Percentiles rank a stretch among this genome's conserved stretches.
Evolutionary conservation across 2,329 filamentous ascomycete species (phyloP).

Genomic region (Ophiostoma sp.): DNA sequence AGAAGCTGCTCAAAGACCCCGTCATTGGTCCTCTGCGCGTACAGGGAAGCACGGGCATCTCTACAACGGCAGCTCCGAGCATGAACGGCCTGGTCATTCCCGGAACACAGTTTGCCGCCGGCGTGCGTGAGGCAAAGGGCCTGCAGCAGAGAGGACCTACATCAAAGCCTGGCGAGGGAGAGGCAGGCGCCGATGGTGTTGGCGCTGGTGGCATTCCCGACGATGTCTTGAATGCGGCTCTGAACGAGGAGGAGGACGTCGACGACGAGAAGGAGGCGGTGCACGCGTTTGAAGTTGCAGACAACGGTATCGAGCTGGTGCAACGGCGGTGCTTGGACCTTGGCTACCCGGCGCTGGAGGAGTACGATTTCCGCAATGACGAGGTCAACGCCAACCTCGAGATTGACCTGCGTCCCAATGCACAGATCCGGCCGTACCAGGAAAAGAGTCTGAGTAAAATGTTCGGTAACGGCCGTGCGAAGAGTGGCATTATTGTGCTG

Average conservation of each 20-base stretch:
- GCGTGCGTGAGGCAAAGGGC: constrained; percentile 65
- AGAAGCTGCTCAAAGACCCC: constrained; percentile 77
- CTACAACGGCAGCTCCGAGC: constrained; percentile 75
- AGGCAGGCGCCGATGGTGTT: not conserved
- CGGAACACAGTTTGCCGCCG: constrained; percentile 87
- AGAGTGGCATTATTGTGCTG: constrained; percentile 94
- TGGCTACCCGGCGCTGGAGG: constrained; percentile 81
- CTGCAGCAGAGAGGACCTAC: constrained; percentile 15
- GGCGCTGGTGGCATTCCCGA: constrained; percentile 34
- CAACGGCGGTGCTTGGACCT: constrained; percentile 86
- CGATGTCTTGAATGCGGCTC: constrained; percentile 45
- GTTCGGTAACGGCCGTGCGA: constrained; percentile 96
- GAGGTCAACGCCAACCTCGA: constrained; percentile 83
- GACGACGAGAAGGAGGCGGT: constrained; percentile 76
- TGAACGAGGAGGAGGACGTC: constrained; percentile 70
- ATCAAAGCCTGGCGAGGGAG: not conserved
- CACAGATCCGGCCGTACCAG: constrained; percentile 89
- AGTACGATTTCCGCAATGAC: constrained; percentile 96
- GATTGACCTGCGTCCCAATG: constrained; percentile 84
- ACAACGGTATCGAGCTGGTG: constrained; percentile 75
- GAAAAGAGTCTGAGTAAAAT: constrained; percentile 98
- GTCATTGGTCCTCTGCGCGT: constrained; percentile 75
- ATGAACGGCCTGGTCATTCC: constrained; percentile 86
- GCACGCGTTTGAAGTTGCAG: constrained; percentile 86
- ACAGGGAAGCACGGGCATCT: constrained; percentile 60